Conservation (phyloP, 441 rosid species). For the Metrosideros polymorpha region DNA sequence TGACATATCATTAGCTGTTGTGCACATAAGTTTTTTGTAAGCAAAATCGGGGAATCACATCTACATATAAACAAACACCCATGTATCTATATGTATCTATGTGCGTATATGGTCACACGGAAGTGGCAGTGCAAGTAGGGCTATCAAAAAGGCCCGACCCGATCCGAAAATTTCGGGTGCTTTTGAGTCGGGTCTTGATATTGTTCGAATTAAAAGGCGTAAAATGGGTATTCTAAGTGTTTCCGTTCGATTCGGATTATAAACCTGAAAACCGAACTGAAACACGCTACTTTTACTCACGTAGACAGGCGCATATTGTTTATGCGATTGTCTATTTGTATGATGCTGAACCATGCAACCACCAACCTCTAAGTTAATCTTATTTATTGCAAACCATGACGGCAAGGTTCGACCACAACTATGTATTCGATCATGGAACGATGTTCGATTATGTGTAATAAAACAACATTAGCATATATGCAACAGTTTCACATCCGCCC, state of each 20-base stretch:
- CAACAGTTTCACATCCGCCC: not conserved
- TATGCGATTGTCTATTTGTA: not conserved
- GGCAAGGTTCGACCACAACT: not conserved
- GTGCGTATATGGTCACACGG: not conserved
- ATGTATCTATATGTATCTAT: not conserved
- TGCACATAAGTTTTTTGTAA: not conserved
- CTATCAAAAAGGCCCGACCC: not conserved
- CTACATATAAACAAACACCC: not conserved
- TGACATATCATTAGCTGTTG: not conserved
- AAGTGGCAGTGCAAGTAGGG: not conserved
- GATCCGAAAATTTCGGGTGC: not conserved
- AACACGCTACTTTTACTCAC: not conserved
- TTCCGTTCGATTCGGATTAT: not conserved
- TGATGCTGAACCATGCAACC: not conserved
- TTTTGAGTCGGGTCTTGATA: not conserved
- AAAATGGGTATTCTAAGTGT: not conserved
- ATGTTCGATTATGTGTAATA: not conserved
- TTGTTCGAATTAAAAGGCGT: not conserved
- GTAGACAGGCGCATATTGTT: not conserved
- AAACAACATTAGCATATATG: not conserved
- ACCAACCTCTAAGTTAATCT: not conserved
- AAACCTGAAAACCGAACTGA: not conserved
- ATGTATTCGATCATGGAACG: rapidly evolving
- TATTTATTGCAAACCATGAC: not conserved
- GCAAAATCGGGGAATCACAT: not conserved